Evolutionary conservation across 2,329 filamentous ascomycete species (phyloP).

Genomic region (Graphilbum fragrans): DNA sequence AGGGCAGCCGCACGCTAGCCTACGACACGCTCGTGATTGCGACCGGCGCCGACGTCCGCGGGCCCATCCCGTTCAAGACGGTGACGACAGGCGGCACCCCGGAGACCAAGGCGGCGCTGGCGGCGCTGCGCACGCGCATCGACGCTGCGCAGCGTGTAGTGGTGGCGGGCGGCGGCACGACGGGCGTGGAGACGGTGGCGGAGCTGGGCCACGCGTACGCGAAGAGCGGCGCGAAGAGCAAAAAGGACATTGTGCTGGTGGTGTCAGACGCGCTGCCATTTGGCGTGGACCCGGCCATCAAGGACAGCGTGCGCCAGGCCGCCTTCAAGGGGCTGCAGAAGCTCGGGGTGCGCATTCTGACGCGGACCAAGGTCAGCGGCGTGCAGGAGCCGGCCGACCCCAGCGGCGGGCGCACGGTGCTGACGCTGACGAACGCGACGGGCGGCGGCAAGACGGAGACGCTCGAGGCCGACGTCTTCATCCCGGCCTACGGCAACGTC

Average conservation of each 20-base stretch:
- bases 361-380: constrained; percentile 23
- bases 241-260: constrained; percentile 34
- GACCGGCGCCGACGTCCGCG: constrained; percentile 34
- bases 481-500: constrained; percentile 31
- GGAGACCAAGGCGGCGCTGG: constrained; percentile 26
- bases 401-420: constrained; percentile 1
- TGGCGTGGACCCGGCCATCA: constrained; percentile 13
- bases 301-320: constrained; percentile 24
- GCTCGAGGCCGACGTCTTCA: constrained; percentile 19
- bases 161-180: constrained; percentile 37
- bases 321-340: constrained; percentile 25
- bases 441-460: constrained; percentile 1
- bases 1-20: constrained; percentile 20
- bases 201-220: constrained; percentile 38
- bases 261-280: constrained; percentile 27
- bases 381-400: too few relatives aligned
- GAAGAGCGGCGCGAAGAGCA: constrained; percentile 22
- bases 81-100: constrained; percentile 23
- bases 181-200: constrained; percentile 36
- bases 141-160: constrained; percentile 32
- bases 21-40: constrained; percentile 44
- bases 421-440: background rate
- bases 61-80: constrained; percentile 37
- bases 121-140: constrained; percentile 23
- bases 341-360: constrained; percentile 21